Evolutionary conservation across 2,329 filamentous ascomycete genomes (phyloP), one percentile per base, ranked within the genome.

Genomic region (Scorias spongiosa): DNA sequence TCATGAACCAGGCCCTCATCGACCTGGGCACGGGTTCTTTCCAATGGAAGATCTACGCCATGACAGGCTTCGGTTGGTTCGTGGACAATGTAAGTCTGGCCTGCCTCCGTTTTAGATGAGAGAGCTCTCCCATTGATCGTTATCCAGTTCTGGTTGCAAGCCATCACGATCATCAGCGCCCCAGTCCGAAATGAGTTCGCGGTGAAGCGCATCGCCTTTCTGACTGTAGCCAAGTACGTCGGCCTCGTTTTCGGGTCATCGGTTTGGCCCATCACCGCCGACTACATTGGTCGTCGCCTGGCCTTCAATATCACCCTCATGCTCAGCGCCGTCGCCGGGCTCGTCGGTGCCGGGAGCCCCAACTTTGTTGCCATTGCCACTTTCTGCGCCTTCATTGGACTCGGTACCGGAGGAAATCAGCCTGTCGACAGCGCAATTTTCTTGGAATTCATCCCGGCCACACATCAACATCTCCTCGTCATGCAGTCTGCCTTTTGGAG

Each of bases 351-450:
- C 32, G 32, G 11, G 15, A 36, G 15, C 32, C 15, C 32, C 8
- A 82, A 65, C 51, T 91, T 83, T 81, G 69, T 76, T 11, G 66
- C 54, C 10, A 54, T 51, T 11, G 50, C 50, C 40, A 49, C 49
- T 15, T 48, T 61, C 7, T 60, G 53, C 42, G 74, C 75, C 5
- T 64, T 60, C 41, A 51, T 66, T 18, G 65, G 65, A 34, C 53
- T 66, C 11, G 65, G 64, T 36, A 60, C 66, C 8, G 65, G 65
- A 18, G 84, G 85, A 4, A 89, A 85, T 55, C 65, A 88, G 15
- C 81, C 81, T 1, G 81, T 88, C 1, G 84, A 89, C 58, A 82
- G 83, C 29, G 81, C 84, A 0, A 67, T 91, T 2, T 91, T 93
- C 59, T 70, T 93, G 32, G 86, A 93, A 56, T 89, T 89, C 51